phyloP scores from a whole-genome alignment of 345 rosid species.

The Brassica rapa region DNA sequence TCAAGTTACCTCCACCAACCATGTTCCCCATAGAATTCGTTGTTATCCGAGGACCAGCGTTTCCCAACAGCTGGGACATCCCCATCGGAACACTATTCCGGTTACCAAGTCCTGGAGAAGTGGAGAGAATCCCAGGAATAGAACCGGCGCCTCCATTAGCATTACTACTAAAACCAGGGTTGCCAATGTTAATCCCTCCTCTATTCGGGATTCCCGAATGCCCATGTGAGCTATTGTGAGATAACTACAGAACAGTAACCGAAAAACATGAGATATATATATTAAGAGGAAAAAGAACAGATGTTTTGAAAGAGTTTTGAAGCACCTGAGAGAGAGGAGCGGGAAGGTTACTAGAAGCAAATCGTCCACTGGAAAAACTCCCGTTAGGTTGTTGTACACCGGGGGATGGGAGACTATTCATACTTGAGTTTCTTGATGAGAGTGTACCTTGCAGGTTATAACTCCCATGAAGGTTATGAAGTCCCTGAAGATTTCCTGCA shows the following conservation, averaged over 20 bases:
- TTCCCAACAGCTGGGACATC: constrained; percentile 85
- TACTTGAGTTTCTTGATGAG: constrained; percentile 81
- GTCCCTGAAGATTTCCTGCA: constrained; percentile 82
- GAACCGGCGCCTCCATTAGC: constrained; percentile 90
- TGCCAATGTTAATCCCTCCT: constrained; percentile 88
- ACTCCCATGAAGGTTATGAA: constrained; percentile 88
- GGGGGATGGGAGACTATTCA: constrained; percentile 73
- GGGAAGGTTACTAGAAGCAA: constrained; percentile 83
- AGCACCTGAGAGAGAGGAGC: constrained; percentile 90
- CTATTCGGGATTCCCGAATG: constrained; percentile 88
- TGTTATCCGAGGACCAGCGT: constrained; percentile 81
- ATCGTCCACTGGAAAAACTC: constrained; percentile 84
- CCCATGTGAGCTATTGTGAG: constrained; percentile 87
- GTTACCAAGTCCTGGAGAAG: constrained; percentile 79
- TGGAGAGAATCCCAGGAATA: constrained; percentile 93
- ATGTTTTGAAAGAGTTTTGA: neutral
- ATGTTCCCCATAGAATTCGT: constrained; percentile 88
- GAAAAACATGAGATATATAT: constrained; percentile 9
- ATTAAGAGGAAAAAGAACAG: neutral
- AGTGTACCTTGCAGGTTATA: constrained; percentile 87
- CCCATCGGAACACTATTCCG: constrained; percentile 84
- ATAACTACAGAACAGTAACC: constrained; percentile 56
- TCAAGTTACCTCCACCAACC: constrained; percentile 88
- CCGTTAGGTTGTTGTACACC: constrained; percentile 93
- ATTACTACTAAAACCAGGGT: constrained; percentile 79